Conservation (phyloP, 345 rosid species). For the Linum tenue region DNA sequence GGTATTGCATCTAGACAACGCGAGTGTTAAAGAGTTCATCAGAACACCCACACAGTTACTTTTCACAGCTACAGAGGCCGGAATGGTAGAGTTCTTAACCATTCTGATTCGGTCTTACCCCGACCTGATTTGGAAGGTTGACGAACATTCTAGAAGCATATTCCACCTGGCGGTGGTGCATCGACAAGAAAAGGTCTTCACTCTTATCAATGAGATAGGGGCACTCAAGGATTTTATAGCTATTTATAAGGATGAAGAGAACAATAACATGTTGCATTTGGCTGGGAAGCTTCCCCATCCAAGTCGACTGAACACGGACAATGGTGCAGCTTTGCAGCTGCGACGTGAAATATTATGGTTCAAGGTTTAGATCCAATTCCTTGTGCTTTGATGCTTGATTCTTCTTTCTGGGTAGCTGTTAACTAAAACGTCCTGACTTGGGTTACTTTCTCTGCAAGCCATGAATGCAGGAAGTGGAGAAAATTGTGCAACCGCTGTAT, state of each 20-base stretch:
- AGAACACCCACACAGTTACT: conserved; percentile 21
- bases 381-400: neutral
- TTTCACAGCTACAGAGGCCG: conserved; percentile 25
- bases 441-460: neutral
- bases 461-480: conserved; percentile 6
- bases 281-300: conserved; percentile 1
- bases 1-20: conserved; percentile 24
- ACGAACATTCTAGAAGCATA: neutral
- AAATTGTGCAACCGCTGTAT: conserved; percentile 5
- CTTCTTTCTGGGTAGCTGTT: neutral
- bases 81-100: conserved; percentile 4
- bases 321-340: conserved; percentile 7
- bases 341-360: conserved; percentile 4
- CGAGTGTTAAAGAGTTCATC: conserved; percentile 17
- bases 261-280: conserved; percentile 10
- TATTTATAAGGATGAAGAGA: neutral
- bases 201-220: conserved; percentile 4
- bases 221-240: conserved; percentile 2
- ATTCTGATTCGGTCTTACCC: conserved; percentile 2
- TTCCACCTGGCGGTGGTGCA: conserved; percentile 2
- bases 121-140: conserved; percentile 3
- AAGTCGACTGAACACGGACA: neutral
- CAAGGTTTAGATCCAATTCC: conserved; percentile 1
- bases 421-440: neutral
- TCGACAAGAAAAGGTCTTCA: conserved; percentile 7